Conservation (phyloP, 352 stramenopile species). For the Saprolegnia diclina region DNA sequence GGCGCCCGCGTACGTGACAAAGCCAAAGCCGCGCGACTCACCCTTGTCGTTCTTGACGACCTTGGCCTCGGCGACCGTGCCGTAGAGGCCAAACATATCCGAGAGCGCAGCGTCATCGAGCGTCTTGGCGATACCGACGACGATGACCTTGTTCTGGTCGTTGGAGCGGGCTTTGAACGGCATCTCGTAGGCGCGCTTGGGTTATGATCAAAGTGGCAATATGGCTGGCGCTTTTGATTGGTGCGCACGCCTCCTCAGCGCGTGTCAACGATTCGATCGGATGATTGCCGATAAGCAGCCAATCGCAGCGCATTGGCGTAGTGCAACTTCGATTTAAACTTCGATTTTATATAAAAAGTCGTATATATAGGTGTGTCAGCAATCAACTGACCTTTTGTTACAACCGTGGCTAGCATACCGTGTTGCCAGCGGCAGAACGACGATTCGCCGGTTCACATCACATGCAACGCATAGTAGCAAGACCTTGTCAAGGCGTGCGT, state of each 20-base stretch:
- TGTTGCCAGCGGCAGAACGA: too few species aligned
- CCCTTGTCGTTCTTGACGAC: conserved; percentile 62
- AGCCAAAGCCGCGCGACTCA: conserved; percentile 69
- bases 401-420: too few species aligned
- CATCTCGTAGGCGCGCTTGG: not conserved
- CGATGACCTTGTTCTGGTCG: conserved; percentile 82
- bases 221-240: not conserved
- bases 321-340: too few species aligned
- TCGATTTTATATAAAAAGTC: too few species aligned
- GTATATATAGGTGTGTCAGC: too few species aligned
- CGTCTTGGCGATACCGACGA: conserved; percentile 69
- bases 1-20: conserved; percentile 70
- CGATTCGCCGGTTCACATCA: too few species aligned
- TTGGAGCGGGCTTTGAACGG: conserved; percentile 43
- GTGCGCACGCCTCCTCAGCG: not conserved
- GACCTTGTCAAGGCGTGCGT: too few species aligned
- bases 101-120: conserved; percentile 58
- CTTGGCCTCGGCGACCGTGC: conserved; percentile 63
- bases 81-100: conserved; percentile 71
- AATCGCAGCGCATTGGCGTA: not conserved
- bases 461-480: too few species aligned
- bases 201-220: not conserved
- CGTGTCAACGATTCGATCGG: not conserved
- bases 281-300: not conserved
- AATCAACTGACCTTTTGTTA: too few species aligned